Evolutionary conservation across 2,329 filamentous ascomycete species (phyloP), one percentile per base, ranked within the genome.

Genomic region (Colletotrichum sp.): DNA sequence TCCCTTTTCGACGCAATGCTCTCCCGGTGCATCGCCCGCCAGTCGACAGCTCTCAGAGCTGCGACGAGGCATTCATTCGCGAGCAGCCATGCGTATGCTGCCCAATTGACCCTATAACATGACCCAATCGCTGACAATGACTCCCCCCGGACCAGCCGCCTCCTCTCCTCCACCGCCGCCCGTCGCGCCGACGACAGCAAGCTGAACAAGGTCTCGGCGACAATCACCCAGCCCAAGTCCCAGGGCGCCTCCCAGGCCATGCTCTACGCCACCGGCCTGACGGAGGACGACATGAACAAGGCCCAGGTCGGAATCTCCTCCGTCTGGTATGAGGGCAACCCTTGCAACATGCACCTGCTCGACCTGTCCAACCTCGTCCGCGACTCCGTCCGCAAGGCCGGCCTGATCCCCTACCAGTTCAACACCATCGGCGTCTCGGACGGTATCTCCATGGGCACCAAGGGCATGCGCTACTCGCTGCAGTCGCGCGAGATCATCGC

Each of bases 371-470:
- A 94, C 84, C 88, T 93, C 78, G 94, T 98, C 79, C 88, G 87
- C 82, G 85, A 91, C 80, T 92, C 90, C 16, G 90, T 92, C 55
- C 86, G 86, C 72, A 86, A 94, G 81, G 95, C 96, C 34, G 95
- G 95, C 26, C 90, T 99, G 77, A 90, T 98, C 76, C 95, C 96
- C 78, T 98, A 98, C 90, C 96, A 98, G 85, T 99, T 99, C 92
- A 99, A 99, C 90, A 99, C 98, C 76, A 95, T 99, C 82, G 97
- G 97, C 82, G 98, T 99, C 79, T 98, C 95, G 78, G 97, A 99
- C 85, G 97, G 93, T 75, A 99, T 99, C 81, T 98, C 95, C 81
- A 99, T 99, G 97, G 97, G 97, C 68, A 99, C 97, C 64, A 95
- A 93, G 44, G 97, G 98, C 81, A 99, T 99, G 97, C 92, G 96